These are phyloP conservation scores for Oryza australiensis DNA, from an alignment of 176 grass and related monocot genomes.

Conservation along the genomic window DNA sequence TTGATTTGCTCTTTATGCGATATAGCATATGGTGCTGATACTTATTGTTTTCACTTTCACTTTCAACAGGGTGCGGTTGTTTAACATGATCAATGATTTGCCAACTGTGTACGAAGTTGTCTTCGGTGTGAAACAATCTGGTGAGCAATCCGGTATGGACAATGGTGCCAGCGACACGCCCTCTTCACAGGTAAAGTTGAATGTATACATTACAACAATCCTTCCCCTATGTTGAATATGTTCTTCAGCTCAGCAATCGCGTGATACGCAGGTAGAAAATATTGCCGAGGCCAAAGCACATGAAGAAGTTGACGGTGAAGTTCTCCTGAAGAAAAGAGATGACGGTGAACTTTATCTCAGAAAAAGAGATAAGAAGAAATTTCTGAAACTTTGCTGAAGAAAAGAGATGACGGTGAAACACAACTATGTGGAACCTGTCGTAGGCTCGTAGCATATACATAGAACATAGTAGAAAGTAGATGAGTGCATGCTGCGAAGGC, in stretches of 20 bases:
- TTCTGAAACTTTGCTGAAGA: not conserved
- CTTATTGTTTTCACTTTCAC: not conserved
- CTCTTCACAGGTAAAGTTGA: slow-evolving; percentile 46
- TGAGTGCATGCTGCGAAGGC: slow-evolving; percentile 60
- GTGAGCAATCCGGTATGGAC: slow-evolving; percentile 58
- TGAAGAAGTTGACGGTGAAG: slow-evolving; percentile 52
- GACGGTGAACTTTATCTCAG: not conserved
- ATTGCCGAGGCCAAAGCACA: slow-evolving; percentile 46
- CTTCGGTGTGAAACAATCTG: slow-evolving; percentile 44
- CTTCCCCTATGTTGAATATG: not conserved
- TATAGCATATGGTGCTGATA: not conserved
- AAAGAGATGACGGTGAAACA: slow-evolving; percentile 56
- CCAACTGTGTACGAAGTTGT: slow-evolving; percentile 81
- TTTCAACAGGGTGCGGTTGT: slow-evolving; percentile 64
- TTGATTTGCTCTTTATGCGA: not conserved
- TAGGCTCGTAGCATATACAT: slow-evolving; percentile 39
- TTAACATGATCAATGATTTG: slow-evolving; percentile 78
- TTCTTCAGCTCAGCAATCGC: slow-evolving; percentile 12
- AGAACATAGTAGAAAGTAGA: slow-evolving; percentile 56
- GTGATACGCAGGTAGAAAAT: slow-evolving; percentile 45
- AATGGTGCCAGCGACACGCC: slow-evolving; percentile 60
- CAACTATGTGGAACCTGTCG: slow-evolving; percentile 65
- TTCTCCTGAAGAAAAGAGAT: not conserved
- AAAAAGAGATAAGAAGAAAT: not conserved
- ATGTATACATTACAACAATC: not conserved